phyloP scores from a whole-genome alignment of 1,284 basidiomycete genomes.

The Irpex lacteus region DNA sequence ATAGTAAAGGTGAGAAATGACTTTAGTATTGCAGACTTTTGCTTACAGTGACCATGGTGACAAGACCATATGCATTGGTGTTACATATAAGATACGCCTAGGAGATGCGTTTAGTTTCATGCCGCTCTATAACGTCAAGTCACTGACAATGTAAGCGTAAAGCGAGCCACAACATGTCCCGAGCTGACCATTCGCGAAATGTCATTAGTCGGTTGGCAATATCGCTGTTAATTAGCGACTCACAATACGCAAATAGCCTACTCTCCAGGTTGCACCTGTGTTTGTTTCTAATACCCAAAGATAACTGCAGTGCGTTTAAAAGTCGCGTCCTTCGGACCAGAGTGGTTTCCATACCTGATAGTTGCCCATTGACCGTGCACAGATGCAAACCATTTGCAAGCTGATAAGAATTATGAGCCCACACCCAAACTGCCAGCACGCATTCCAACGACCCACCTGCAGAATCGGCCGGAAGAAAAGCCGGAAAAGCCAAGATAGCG shows the following conservation, averaged over 20 bases:
- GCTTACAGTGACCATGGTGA: conserved; percentile 38
- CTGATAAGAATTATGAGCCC: conserved; percentile 19
- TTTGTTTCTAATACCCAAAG: conserved; percentile 52
- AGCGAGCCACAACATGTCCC: conserved; percentile 45
- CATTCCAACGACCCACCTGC: conserved; percentile 25
- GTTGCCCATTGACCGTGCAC: conserved; percentile 49
- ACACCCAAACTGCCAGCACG: not conserved
- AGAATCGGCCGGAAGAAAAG: conserved; percentile 38
- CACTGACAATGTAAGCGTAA: conserved; percentile 44
- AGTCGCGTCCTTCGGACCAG: not conserved
- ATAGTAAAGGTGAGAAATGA: not conserved
- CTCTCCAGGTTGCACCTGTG: conserved; percentile 48
- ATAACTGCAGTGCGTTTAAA: conserved; percentile 29
- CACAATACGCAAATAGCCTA: conserved; percentile 46
- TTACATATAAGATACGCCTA: conserved; percentile 41
- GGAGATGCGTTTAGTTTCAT: not conserved
- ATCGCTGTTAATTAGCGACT: conserved; percentile 6
- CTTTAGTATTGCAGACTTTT: not conserved
- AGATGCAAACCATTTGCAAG: conserved; percentile 35
- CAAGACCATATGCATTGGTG: conserved; percentile 44
- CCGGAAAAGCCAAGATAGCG: conserved; percentile 40
- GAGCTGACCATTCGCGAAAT: conserved; percentile 26
- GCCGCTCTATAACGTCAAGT: not conserved
- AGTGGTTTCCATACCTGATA: conserved; percentile 30
- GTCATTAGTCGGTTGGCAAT: not conserved